Conservation (phyloP, 1,139 yeast genomes). For the Debaryomycetaceae sp. region DNA sequence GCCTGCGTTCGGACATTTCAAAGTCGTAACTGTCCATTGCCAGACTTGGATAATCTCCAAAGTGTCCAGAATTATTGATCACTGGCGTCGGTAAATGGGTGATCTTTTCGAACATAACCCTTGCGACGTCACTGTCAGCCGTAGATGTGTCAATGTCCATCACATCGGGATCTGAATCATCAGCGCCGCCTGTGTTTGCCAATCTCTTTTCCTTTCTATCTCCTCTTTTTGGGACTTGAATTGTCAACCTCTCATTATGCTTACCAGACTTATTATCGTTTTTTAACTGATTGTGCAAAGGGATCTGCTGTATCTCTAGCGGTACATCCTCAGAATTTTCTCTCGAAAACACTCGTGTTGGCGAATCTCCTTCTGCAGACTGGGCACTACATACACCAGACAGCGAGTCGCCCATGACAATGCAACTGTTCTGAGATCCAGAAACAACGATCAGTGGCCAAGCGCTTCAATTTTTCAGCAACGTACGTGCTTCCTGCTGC, state of each 20-base stretch:
- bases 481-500: no score
- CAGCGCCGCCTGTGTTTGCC: not conserved
- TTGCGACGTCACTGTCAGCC: slow-evolving; percentile 5
- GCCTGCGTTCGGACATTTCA: slow-evolving; percentile 1
- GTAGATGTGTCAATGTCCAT: not conserved
- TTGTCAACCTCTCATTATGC: not conserved
- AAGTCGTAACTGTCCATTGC: slow-evolving; percentile 4
- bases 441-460: no score
- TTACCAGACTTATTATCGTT: not conserved
- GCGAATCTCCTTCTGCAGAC: not conserved
- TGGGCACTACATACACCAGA: not conserved
- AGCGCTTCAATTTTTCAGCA: no score
- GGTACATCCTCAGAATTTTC: not conserved
- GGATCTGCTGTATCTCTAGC: not conserved
- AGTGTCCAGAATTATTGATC: slow-evolving; percentile 38
- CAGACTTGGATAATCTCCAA: slow-evolving; percentile 9
- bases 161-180: not conserved
- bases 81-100: slow-evolving; percentile 58
- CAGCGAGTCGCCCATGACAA: not conserved
- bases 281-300: not conserved
- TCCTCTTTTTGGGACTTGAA: not conserved
- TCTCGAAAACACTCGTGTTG: not conserved
- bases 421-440: no score
- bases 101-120: slow-evolving; percentile 52
- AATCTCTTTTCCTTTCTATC: not conserved